Conservation (phyloP, 805 yeast genomes). For the Hanseniaspora taiwanica region DNA sequence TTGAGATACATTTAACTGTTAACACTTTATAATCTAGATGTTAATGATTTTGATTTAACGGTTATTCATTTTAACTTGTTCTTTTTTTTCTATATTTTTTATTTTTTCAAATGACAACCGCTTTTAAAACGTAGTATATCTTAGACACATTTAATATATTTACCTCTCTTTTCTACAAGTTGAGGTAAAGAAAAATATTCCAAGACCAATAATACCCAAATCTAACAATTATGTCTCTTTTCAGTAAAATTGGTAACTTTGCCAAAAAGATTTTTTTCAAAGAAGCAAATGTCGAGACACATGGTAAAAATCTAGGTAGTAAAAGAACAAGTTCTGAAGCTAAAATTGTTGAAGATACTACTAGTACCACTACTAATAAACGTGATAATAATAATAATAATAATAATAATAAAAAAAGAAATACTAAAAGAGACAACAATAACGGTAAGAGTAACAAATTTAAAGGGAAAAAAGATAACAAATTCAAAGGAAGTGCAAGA, state of each 20-base stretch:
- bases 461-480: constrained; percentile 9
- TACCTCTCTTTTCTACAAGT: no score
- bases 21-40: no score
- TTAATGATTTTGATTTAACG: no score
- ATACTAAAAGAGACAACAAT: constrained; percentile 10
- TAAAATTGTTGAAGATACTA: not conserved
- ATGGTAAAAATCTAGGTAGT: not conserved
- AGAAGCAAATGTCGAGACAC: not conserved
- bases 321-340: constrained; percentile 1
- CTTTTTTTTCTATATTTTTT: no score
- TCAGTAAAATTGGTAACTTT: not conserved
- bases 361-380: not conserved
- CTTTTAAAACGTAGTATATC: no score
- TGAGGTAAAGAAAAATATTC: no score
- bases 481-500: constrained; percentile 10
- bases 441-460: constrained; percentile 2
- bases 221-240: not conserved
- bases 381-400: not conserved
- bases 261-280: not conserved
- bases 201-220: not conserved
- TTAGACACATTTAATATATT: no score
- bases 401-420: constrained; percentile 5
- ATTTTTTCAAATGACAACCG: no score
- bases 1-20: no score
- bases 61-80: no score